Base-by-base conservation (phyloP, 345 rosid species). In the Arabidopsis suecica region DNA sequence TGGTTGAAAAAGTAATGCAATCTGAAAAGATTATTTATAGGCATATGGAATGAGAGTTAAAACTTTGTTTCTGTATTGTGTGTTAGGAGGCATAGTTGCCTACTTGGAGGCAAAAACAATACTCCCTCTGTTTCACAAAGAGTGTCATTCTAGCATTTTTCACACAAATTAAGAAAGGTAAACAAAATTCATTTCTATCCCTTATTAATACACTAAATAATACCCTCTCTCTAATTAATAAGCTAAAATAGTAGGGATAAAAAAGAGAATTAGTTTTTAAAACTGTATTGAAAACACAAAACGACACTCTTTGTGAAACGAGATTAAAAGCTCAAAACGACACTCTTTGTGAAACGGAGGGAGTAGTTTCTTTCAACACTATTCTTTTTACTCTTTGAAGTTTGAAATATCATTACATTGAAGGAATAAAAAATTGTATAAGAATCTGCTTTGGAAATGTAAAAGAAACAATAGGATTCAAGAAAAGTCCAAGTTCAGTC, bases 401-500 rank as follows among this genome's bases (percentile, higher is more conserved):
- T 28, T 28, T 28, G 32, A 28, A 28, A 40, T 54, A 14, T 22
- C 68, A 33, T 56, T 64, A 55, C 57, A 44, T 14, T 5, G 34
- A 71, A 49, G 30, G 34, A 77, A 37, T 63, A 38, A 13, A 18
- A 23, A 33, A 51, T 30, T 20, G 37, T 20, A 40, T 41, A 34
- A 76, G 75, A 76, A 72, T 72, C 68, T 78, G 48, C 65, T 73
- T 78, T 72, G 81, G 54, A 72, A 78, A 72, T 71, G 77, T 67
- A 72, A 72, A 67, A 66, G 14, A 63, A 82, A 69, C 72, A 14
- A 67, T 18, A 57, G 22, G 67, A 75, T 58, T 40, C 6, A 54
- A 61, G 74, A 65, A 6, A 40, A 58, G 80, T 80, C 91, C 82
- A 83, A 68, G 72, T 87, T 85, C 84, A 72, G 53, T 58, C 81